Base-by-base conservation (phyloP, 1,139 yeast genomes). In the Pichia inconspicua region DNA sequence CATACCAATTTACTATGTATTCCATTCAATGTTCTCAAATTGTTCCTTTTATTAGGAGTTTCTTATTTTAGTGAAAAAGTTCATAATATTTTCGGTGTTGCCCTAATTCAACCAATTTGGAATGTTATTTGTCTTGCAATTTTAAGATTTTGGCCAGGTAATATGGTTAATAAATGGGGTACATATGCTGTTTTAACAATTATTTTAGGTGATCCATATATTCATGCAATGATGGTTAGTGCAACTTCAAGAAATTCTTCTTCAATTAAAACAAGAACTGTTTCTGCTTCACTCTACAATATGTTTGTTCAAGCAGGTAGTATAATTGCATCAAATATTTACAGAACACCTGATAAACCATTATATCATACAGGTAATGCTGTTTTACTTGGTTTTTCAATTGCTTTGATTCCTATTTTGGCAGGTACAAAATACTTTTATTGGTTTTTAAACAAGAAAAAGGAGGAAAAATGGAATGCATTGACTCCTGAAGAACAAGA, bases 201-300 rank as follows among this genome's bases (percentile, higher is more conserved):
- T 40, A 58, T 73, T 1, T 61, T 77, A 28, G 81, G 79, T 15
- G 51, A 48, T 39, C 77, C 78, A 0, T 78, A 77, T 49, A 68
- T 71, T 30, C 77, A 78, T 61, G 80, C 84, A 2, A 69, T 80
- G 48, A 67, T 74, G 55, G 81, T 80, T 42, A 67, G 80, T 5
- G 78, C 85, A 82, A 73, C 76, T 45, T 78, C 85, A 1, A 65
- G 77, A 46, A 82, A 81, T 56, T 72, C 86, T 12, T 78, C 78
- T 54, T 71, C 82, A 30, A 80, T 82, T 25, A 66, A 80, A 42
- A 69, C 77, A 7, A 68, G 89, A 56, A 75, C 87, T 0, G 74
- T 82, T 12, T 71, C 80, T 27, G 74, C 84, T 4, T 81, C 89
- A 0, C 51, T 81, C 36, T 80, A 79, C 61, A 83, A 82, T 58